Base-by-base conservation (phyloP, 2,329 filamentous ascomycete species). In the Fusarium pseudoanthophilum region DNA sequence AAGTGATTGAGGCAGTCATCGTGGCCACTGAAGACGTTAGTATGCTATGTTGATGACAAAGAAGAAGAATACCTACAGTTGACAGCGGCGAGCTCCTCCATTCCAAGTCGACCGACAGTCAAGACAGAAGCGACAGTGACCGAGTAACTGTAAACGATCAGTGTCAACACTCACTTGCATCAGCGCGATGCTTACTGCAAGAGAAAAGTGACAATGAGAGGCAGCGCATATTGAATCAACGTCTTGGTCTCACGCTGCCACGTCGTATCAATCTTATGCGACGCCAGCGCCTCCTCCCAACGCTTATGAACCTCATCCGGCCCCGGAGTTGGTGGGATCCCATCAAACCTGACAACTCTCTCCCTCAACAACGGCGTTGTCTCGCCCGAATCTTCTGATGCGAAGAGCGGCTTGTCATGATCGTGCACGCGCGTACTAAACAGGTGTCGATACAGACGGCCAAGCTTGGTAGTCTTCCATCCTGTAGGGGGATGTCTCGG, bases 241-340 rank as follows among this genome's bases (percentile, higher is more conserved):
- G 94, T 94, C 83, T 94, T 94, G 28, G 92, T 87, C 84, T 98
- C 95, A 67, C 94, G 90, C 80, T 92, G 91, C 94, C 95, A 97
- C 4, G 93, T 96, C 11, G 95, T 97, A 63, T 92, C 90, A 71
- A 97, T 95, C 78, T 90, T 88, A 7, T 94, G 94, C 0, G 92
- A 89, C 2, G 90, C 88, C 18, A 97, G 92, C 0, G 94, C 95
- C 64, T 94, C 92, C 69, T 95, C 91, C 94, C 93, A 96, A 3
- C 43, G 67, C 13, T 75, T 73, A 15, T 75, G 75, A 15, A 77
- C 67, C 4, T 76, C 69, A 3, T 76, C 72, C 0, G 73, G 59
- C 8, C 61, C 49, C 2, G 69, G 73, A 0, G 69, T 76, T 1
- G 75, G 55, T 2, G 61, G 67, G n/a, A 56, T 56, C 3, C 56